Conservation (phyloP, 495 filamentous ascomycete species). For the Penicillium diatomitis region DNA sequence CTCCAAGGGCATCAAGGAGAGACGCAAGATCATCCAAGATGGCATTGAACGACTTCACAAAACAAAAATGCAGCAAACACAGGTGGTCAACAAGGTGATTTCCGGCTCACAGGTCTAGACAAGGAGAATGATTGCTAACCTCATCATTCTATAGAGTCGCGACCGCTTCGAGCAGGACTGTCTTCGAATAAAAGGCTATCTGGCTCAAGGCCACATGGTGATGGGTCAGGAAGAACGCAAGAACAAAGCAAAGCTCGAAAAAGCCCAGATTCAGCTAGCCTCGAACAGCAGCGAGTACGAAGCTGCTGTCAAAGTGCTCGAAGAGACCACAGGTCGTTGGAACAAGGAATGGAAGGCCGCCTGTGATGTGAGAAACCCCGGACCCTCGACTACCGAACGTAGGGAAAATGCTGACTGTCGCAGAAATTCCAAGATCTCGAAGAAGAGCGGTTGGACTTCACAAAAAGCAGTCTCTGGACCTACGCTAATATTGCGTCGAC, state of each 20-base stretch:
- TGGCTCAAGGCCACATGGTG: conserved; percentile 99
- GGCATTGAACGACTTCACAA: conserved; percentile 92
- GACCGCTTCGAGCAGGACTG: conserved; percentile 97
- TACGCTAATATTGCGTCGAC: conserved; percentile 97
- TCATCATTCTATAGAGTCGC: conserved; percentile 48
- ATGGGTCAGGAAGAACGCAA: conserved; percentile 99
- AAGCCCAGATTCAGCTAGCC: conserved; percentile 91
- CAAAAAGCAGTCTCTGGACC: conserved; percentile 93
- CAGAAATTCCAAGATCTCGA: conserved; percentile 98
- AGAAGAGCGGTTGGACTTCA: conserved; percentile 93
- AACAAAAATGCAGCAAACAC: conserved; percentile 83
- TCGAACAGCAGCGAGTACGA: conserved; percentile 91
- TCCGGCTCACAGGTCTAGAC: background rate
- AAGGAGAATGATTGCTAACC: conserved; percentile 15
- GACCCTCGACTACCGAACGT: background rate
- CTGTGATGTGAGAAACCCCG: conserved; percentile 58
- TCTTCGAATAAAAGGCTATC: conserved; percentile 94
- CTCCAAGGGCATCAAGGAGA: conserved; percentile 86
- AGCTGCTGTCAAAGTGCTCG: conserved; percentile 78
- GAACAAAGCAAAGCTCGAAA: conserved; percentile 98
- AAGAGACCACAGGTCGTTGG: conserved; percentile 93
- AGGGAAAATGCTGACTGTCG: background rate
- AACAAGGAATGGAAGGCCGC: conserved; percentile 97
- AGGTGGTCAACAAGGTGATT: conserved; percentile 77
- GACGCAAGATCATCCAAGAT: conserved; percentile 89